Base-by-base conservation (phyloP, 371 early-diverging fungal genomes). In the Mucor plumbeus region DNA sequence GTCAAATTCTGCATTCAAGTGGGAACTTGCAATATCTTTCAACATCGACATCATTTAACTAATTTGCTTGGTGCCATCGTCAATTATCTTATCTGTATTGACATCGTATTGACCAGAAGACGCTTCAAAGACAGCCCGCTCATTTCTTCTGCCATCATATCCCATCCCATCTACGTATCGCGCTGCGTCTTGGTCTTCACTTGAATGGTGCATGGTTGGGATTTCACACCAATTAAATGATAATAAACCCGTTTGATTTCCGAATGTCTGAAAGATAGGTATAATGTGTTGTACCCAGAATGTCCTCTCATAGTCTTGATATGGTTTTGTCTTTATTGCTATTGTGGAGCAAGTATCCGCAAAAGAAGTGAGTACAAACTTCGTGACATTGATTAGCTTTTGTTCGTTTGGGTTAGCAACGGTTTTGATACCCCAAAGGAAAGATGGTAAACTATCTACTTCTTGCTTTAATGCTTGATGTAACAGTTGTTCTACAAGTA, bases 11-110 rank as follows among this genome's bases (percentile, higher is more conserved):
- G 63, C 19, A 68, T 68, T 61, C 11, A 56, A 21, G 43, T 68
- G 64, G 57, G 39, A 39, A 19, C 60, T 69, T 40, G 65, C 65
- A 39, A 69, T 69, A 14, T 61, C 35, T 38, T 69, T 64, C n/a
- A 64, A 41, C 69, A 69, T 69, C 13, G 14, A 21, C 35, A 69
- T 54, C 53, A 64, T 26, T 19, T 11, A 55, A 55, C 26, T n/a
- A 47, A 63, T 38, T 34, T 68, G 69, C 53, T 68, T 64, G 40
- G 63, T 19, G 31, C 59, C 63, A 43, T 63, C 64, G 47, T 68
- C 69, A 43, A 68, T 53, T 15, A 63, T 57, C 60, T 68, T 68
- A 54, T 41, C 15, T 36, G 58, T 41, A 31, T 17, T 48, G 50
- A 26, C 64, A 21, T 59, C 63, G 13, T 15, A 43, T 39, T 58